These are phyloP conservation scores for Euphorbia celastroides DNA, from an alignment of 441 rosid species.

Conservation along the genomic window DNA sequence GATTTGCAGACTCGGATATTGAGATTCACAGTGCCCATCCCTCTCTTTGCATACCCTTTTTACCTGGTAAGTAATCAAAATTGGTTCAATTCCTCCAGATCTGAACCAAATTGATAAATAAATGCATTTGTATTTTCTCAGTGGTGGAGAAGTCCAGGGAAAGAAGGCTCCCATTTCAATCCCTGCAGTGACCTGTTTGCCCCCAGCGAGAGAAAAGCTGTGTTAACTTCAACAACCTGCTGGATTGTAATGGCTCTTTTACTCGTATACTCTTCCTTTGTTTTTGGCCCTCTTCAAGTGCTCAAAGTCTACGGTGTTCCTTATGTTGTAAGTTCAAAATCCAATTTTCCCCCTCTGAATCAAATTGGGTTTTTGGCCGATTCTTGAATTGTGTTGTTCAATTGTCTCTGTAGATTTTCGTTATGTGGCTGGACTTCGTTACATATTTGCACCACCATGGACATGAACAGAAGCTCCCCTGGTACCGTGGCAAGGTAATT, in stretches of 20 bases:
- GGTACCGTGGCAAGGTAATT: constrained; percentile 87
- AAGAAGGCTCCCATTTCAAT: constrained; percentile 83
- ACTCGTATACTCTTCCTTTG: constrained; percentile 38
- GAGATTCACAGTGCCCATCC: constrained; percentile 73
- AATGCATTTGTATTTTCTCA: constrained; percentile 18
- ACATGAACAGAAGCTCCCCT: constrained; percentile 68
- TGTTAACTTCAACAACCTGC: constrained; percentile 56
- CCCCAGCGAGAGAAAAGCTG: constrained; percentile 51
- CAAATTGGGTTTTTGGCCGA: not conserved
- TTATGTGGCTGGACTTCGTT: constrained; percentile 78
- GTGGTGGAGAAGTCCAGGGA: constrained; percentile 91
- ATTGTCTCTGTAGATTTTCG: constrained; percentile 57
- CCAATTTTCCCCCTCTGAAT: not conserved
- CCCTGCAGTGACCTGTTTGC: constrained; percentile 65
- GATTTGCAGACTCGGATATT: constrained; percentile 37
- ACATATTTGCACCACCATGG: constrained; percentile 95
- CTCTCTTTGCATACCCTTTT: constrained; percentile 70
- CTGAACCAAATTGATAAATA: not conserved
- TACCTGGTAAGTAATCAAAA: constrained; percentile 46
- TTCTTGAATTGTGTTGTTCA: not conserved
- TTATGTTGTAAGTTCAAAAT: constrained; percentile 40
- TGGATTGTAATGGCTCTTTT: constrained; percentile 53
- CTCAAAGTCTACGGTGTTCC: constrained; percentile 74
- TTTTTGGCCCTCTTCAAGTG: constrained; percentile 42
- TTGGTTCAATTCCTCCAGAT: not conserved